Evolutionary conservation across 2,329 filamentous ascomycete genomes (phyloP).

Genomic region (Aspergillus fijiensis): DNA sequence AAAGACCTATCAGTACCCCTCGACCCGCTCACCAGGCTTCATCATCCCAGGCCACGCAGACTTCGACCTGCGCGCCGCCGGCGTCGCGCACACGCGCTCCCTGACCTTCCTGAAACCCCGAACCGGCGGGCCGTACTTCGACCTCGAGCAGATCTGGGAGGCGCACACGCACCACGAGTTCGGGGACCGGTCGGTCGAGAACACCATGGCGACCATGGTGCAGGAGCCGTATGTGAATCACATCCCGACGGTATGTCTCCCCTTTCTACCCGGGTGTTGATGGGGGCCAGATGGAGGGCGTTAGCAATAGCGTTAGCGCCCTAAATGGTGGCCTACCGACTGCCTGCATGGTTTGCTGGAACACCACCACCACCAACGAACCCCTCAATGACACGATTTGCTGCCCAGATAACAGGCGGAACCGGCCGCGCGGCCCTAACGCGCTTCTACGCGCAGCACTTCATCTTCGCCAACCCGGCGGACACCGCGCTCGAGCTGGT

Average conservation of each 20-base stretch:
- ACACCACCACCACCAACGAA: no score
- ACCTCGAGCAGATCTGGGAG: conserved; percentile 76
- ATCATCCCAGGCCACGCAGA: conserved; percentile 51
- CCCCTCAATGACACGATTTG: background rate
- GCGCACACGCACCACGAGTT: conserved; percentile 75
- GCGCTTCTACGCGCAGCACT: conserved; percentile 69
- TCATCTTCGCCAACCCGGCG: conserved; percentile 70
- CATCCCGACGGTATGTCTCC: conserved; percentile 60
- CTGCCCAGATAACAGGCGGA: conserved; percentile 56
- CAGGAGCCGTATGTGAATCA: conserved; percentile 78
- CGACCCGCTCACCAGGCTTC: conserved; percentile 48
- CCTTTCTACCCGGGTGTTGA: background rate
- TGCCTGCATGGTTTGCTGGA: no score
- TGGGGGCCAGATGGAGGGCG: no score
- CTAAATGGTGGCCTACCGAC: no score
- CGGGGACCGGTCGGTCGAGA: conserved; percentile 63
- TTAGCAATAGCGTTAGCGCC: no score
- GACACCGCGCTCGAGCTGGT: conserved; percentile 69
- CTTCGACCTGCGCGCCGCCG: conserved; percentile 57
- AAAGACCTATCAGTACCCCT: background rate
- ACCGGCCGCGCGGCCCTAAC: conserved; percentile 64
- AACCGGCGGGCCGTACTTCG: conserved; percentile 65
- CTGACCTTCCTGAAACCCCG: conserved; percentile 64
- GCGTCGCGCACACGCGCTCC: conserved; percentile 65
- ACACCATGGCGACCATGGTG: conserved; percentile 81